Conservation (phyloP, 2,329 filamentous ascomycete genomes). For the Xylariaceae sp. region DNA sequence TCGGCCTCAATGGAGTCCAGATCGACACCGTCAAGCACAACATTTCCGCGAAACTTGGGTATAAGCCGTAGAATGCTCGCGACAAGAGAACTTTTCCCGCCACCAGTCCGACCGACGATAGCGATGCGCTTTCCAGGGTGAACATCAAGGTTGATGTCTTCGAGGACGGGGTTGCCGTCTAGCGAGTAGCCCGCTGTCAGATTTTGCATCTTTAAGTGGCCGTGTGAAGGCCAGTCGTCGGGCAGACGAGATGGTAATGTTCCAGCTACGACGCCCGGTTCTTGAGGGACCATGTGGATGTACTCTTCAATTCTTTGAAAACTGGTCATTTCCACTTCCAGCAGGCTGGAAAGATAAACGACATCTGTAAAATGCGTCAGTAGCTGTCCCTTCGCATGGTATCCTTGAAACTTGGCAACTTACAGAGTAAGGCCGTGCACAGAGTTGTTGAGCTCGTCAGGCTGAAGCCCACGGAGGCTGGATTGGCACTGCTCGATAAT, state of each 20-base stretch:
- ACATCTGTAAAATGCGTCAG: conserved; percentile 12
- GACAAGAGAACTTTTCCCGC: neutral
- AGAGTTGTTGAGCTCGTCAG: conserved; percentile 6
- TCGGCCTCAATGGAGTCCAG: conserved; percentile 38
- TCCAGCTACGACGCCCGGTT: conserved; percentile 22
- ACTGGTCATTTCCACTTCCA: conserved; percentile 25
- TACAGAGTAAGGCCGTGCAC: no score
- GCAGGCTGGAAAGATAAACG: conserved; percentile 18
- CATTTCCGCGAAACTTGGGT: conserved; percentile 35
- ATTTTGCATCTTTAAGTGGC: conserved; percentile 33
- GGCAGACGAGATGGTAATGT: conserved; percentile 20
- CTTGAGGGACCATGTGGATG: conserved; percentile 33
- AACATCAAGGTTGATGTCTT: conserved; percentile 30
- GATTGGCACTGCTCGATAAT: conserved; percentile 2
- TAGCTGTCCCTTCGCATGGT: conserved; percentile 7
- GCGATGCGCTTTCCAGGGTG: conserved; percentile 2
- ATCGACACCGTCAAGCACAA: conserved; percentile 42
- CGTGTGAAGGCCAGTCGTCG: conserved; percentile 32
- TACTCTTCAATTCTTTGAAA: conserved; percentile 40
- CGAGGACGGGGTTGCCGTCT: conserved; percentile 35
- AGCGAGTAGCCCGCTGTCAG: conserved; percentile 34
- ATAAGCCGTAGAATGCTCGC: conserved; percentile 34
- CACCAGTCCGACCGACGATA: conserved; percentile 2
- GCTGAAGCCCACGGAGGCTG: conserved; percentile 20
- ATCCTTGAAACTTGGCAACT: no score